Conservation (phyloP, 495 filamentous ascomycete genomes). For the Trichoderma orchidacearum region DNA sequence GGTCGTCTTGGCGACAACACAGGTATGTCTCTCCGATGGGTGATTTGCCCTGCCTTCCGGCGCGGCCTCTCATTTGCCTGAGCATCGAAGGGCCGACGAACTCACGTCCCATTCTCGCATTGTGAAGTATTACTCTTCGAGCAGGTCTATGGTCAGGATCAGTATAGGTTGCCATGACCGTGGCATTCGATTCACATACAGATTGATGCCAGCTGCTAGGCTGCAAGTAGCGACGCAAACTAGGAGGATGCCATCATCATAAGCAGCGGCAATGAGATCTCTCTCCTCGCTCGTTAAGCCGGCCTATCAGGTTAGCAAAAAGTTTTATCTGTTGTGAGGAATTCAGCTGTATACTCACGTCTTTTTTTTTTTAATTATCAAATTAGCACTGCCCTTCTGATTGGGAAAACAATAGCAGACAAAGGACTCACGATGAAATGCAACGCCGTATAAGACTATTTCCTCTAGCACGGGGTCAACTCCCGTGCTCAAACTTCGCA, state of each 20-base stretch:
- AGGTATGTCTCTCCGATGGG: slow-evolving; percentile 70
- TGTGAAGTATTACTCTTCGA: slow-evolving; percentile 65
- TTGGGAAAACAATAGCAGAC: neutral
- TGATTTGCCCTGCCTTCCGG: slow-evolving; percentile 74
- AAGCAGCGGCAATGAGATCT: slow-evolving; percentile 58
- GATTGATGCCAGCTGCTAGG: slow-evolving; percentile 75
- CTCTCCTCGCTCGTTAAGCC: slow-evolving; percentile 72
- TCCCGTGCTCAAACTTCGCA: slow-evolving; percentile 53
- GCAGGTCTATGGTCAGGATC: slow-evolving; percentile 27
- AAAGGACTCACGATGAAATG: slow-evolving; percentile 50
- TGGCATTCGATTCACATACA: slow-evolving; percentile 6
- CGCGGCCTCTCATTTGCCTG: slow-evolving; percentile 75
- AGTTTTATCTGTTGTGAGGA: neutral
- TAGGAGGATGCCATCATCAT: slow-evolving; percentile 55
- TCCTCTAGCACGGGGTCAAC: slow-evolving; percentile 53
- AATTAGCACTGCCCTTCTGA: neutral
- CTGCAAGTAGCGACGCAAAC: slow-evolving; percentile 73
- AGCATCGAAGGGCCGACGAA: slow-evolving; percentile 66
- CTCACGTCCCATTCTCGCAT: slow-evolving; percentile 65
- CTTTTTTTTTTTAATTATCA: neutral
- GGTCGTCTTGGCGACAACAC: slow-evolving; percentile 56
- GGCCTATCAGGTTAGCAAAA: slow-evolving; percentile 28
- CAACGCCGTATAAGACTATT: slow-evolving; percentile 52
- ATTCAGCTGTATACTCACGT: neutral
- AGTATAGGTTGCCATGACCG: neutral